Base-by-base conservation (phyloP, 1,139 yeast genomes). In the Yamadazyma spencermartinsiae region DNA sequence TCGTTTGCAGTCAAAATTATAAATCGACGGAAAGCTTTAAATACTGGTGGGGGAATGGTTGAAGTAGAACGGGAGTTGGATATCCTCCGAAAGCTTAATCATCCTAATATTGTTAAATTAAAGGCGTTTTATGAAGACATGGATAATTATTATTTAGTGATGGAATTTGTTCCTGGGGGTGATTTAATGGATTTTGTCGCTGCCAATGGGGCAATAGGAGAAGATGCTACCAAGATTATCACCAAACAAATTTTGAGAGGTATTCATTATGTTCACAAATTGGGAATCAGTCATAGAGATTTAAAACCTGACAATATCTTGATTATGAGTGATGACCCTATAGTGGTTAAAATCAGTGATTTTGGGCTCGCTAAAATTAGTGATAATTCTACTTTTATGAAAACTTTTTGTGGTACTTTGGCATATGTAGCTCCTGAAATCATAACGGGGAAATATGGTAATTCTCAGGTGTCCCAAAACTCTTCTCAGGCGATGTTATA, bases 151-250 rank as follows among this genome's bases (percentile, higher is more conserved):
- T 92, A 87, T 57, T 71, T 92, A 46, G 90, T 92, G 4, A 90
- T 92, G 97, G 98, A 92, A 56, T 84, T 83, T 51, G 94, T 92
- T 14, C 83, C 95, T 1, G 97, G 97, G 8, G 98, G 98, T n/a
- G 98, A 92, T 59, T 67, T 92, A 43, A 92, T 92, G 98, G 98
- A 82, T 63, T 89, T 87, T 63, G 95, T 90, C 2, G 92, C 95
- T 0, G 87, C 90, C 2, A 85, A 86, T 60, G 97, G 97, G 1
- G 80, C 94, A 4, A 86, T 90, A 27, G 89, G 94, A 14, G 98
- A 90, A 60, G 89, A 81, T 37, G 95, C 95, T 2, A 85, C 92
- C 4, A 81, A 85, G 48, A 96, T 86, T 40, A 86, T 92, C 15
- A 76, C 95, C 1, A 78, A 79, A 47, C 98, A 92, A 60, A 82